phyloP scores from a whole-genome alignment of 228 moss, liverwort and hornwort species.

The Sphagnum magellanicum region DNA sequence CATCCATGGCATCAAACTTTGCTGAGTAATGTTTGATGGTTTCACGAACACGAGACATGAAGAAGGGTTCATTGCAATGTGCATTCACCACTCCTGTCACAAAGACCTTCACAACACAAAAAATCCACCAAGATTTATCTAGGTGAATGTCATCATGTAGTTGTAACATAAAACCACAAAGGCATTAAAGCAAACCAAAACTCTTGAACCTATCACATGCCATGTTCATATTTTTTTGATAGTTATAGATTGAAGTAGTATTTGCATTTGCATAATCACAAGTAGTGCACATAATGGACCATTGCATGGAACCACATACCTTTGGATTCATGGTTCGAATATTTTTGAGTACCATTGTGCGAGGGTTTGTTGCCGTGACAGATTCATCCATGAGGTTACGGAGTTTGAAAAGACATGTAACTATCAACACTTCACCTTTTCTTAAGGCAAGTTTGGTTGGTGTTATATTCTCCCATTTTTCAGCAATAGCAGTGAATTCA shows the following conservation, averaged over 20 bases:
- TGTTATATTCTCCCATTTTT: slow-evolving; percentile 83
- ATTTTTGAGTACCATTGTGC: slow-evolving; percentile 51
- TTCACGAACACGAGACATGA: slow-evolving; percentile 74
- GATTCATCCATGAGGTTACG: slow-evolving; percentile 82
- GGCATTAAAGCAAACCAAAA: background rate
- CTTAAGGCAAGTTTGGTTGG: slow-evolving; percentile 53
- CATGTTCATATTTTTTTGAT: no score
- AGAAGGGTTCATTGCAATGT: slow-evolving; percentile 77
- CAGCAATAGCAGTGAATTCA: slow-evolving; percentile 83
- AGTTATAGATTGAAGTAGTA: background rate
- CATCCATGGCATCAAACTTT: slow-evolving; percentile 51
- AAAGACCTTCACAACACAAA: slow-evolving; percentile 27
- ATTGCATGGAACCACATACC: slow-evolving; percentile 3
- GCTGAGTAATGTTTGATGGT: slow-evolving; percentile 43
- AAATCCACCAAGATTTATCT: no score
- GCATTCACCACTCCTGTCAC: slow-evolving; percentile 64
- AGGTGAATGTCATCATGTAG: no score
- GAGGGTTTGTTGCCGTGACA: slow-evolving; percentile 78
- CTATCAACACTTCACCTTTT: slow-evolving; percentile 71
- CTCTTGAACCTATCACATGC: background rate
- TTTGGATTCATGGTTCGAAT: slow-evolving; percentile 75
- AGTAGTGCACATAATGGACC: no score
- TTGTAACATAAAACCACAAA: background rate
- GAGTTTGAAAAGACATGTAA: slow-evolving; percentile 65
- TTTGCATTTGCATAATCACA: no score